Evolutionary conservation across 2,329 filamentous ascomycete genomes (phyloP).

Genomic region (Ascochyta rabiei): DNA sequence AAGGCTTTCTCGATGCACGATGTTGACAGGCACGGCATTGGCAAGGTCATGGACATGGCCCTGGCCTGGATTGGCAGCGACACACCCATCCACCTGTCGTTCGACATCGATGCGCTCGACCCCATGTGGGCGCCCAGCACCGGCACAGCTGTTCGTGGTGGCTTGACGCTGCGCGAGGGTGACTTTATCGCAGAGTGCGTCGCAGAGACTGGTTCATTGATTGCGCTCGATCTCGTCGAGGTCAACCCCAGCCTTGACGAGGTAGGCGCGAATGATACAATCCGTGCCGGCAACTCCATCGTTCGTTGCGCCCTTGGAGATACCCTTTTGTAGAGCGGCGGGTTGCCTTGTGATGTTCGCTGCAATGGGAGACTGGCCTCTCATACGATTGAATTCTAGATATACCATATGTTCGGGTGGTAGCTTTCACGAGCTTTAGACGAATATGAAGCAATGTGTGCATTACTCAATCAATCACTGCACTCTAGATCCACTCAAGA

Average conservation of each 20-base stretch:
- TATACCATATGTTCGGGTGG: background rate
- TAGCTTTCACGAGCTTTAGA: background rate
- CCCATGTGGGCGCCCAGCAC: slow-evolving; percentile 96
- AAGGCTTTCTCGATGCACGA: slow-evolving; percentile 99
- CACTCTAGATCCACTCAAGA: background rate
- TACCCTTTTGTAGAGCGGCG: slow-evolving; percentile 70
- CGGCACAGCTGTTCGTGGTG: slow-evolving; percentile 91
- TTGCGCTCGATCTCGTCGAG: slow-evolving; percentile 64
- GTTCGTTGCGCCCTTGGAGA: slow-evolving; percentile 92
- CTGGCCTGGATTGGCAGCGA: slow-evolving; percentile 92
- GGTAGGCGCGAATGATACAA: slow-evolving; percentile 79
- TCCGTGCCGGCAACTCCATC: slow-evolving; percentile 87
- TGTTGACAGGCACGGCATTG: slow-evolving; percentile 92
- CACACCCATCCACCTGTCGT: slow-evolving; percentile 95
- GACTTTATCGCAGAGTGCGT: slow-evolving; percentile 88
- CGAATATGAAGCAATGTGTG: background rate
- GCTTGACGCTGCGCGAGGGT: slow-evolving; percentile 90
- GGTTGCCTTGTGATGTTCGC: background rate
- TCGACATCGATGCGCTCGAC: slow-evolving; percentile 95
- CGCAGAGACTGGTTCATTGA: slow-evolving; percentile 60
- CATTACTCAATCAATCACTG: background rate
- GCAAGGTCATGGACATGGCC: slow-evolving; percentile 97
- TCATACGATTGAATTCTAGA: background rate
- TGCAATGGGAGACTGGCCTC: slow-evolving; percentile 1
- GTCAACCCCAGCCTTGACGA: slow-evolving; percentile 57